Evolutionary conservation across 371 early-diverging fungal species (phyloP).

Genomic region (Blakeslea trispora): DNA sequence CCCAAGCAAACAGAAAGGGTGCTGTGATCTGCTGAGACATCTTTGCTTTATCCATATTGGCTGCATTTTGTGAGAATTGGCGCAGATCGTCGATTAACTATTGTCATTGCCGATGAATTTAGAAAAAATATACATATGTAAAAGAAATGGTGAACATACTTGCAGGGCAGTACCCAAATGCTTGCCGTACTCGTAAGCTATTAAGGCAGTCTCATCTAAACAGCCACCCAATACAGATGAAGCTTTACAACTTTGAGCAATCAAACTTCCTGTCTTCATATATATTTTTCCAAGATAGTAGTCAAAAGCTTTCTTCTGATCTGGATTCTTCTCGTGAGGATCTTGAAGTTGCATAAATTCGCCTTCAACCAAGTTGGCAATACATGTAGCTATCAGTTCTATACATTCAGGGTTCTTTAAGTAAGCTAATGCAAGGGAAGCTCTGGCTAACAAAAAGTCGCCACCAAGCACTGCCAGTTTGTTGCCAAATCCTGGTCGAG

Average conservation of each 20-base stretch:
- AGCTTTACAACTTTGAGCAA: constrained; percentile 87
- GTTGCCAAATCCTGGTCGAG: constrained; percentile 91
- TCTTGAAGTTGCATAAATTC: constrained; percentile 96
- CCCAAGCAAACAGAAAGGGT: constrained; percentile 93
- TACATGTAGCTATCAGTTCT: constrained; percentile 89
- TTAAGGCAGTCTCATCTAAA: constrained; percentile 66
- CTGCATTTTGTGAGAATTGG: constrained; percentile 80
- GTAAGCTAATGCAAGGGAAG: constrained; percentile 87
- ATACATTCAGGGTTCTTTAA: constrained; percentile 89
- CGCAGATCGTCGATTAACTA: constrained; percentile 93
- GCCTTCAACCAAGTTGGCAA: constrained; percentile 94
- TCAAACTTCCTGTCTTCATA: constrained; percentile 89
- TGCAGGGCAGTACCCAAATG: constrained; percentile 94
- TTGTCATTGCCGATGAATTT: too few relatives aligned
- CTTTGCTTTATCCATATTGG: constrained; percentile 86
- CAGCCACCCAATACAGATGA: constrained; percentile 82
- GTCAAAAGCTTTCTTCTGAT: constrained; percentile 59
- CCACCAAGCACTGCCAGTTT: constrained; percentile 96
- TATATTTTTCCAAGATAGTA: constrained; percentile 91
- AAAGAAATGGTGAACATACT: constrained; percentile 45
- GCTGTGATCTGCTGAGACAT: constrained; percentile 59
- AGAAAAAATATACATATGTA: not conserved
- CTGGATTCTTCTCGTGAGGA: constrained; percentile 61
- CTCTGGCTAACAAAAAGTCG: constrained; percentile 91
- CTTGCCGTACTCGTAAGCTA: constrained; percentile 83